Conservation (phyloP, 371 early-diverging fungal species). For the Apophysomyces variabilis region DNA sequence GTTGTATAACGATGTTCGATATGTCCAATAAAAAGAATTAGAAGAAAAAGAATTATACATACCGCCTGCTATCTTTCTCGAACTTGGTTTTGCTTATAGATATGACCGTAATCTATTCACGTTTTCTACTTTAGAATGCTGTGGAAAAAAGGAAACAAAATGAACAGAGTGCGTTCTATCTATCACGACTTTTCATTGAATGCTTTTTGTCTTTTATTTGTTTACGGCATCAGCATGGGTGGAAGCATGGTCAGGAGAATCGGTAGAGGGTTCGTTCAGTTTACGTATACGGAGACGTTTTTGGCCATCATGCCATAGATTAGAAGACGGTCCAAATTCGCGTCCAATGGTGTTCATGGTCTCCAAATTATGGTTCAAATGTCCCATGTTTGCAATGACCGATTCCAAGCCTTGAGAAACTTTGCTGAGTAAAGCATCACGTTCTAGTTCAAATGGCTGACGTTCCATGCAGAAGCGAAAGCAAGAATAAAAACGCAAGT, state of each 20-base stretch:
- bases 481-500: too few relatives aligned
- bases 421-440: constrained; percentile 27
- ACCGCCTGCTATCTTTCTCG: too few relatives aligned
- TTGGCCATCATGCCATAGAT: constrained; percentile 45
- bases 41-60: too few relatives aligned
- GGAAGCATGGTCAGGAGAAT: background rate
- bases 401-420: constrained; percentile 49
- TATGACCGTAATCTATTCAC: too few relatives aligned
- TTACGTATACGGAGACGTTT: constrained; percentile 3
- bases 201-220: background rate
- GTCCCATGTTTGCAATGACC: constrained; percentile 49
- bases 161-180: background rate
- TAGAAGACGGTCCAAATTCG: constrained; percentile 55
- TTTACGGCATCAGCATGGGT: too few relatives aligned
- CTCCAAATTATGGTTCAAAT: constrained; percentile 57
- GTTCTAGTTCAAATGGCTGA: constrained; percentile 33
- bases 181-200: too few relatives aligned
- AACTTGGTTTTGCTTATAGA: too few relatives aligned
- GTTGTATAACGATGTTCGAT: too few relatives aligned
- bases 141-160: too few relatives aligned
- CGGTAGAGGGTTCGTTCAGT: background rate
- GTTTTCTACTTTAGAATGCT: too few relatives aligned
- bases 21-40: too few relatives aligned
- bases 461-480: background rate
- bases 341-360: constrained; percentile 58